phyloP scores from a whole-genome alignment of 306 rosid genomes.

The Dalbergia oliveri region DNA sequence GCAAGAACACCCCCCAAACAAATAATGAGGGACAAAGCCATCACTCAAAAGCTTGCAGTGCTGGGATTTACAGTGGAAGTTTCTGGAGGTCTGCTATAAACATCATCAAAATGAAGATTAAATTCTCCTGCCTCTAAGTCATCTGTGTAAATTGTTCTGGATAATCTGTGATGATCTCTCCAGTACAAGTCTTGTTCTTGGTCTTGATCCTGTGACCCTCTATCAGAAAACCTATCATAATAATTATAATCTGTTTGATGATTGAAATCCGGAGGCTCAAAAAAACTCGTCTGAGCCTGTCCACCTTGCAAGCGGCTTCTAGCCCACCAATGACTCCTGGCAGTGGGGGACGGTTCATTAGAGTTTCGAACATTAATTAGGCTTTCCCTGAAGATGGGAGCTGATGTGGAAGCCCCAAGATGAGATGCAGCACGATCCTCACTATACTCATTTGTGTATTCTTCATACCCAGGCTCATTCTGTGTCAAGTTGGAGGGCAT shows the following conservation, averaged over 20 bases:
- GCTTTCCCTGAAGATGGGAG: slow-evolving; percentile 68
- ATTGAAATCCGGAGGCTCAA: slow-evolving; percentile 86
- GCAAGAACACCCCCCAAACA: slow-evolving; percentile 54
- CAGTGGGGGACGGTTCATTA: slow-evolving; percentile 39
- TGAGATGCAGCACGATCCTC: slow-evolving; percentile 60
- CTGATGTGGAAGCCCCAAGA: slow-evolving; percentile 75
- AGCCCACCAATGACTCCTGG: slow-evolving; percentile 84
- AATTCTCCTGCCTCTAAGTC: slow-evolving; percentile 70
- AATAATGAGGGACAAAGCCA: slow-evolving; percentile 44
- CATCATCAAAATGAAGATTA: slow-evolving; percentile 81
- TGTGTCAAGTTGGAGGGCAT: slow-evolving; percentile 55
- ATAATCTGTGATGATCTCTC: slow-evolving; percentile 55
- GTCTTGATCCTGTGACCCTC: slow-evolving; percentile 60
- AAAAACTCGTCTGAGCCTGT: slow-evolving; percentile 72
- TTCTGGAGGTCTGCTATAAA: slow-evolving; percentile 70
- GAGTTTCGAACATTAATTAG: slow-evolving; percentile 53
- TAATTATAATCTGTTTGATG: slow-evolving; percentile 40
- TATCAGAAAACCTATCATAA: slow-evolving; percentile 62
- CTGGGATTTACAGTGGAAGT: slow-evolving; percentile 54
- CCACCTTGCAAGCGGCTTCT: slow-evolving; percentile 53
- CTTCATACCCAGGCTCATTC: slow-evolving; percentile 54
- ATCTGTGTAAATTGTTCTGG: slow-evolving; percentile 57
- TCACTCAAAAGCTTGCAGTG: slow-evolving; percentile 51
- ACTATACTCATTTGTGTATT: slow-evolving; percentile 43
- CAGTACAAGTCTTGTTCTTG: slow-evolving; percentile 59